Evolutionary conservation across 1,139 yeast species (phyloP), one percentile per base, ranked within the genome.

Genomic region (Pichia sp.): DNA sequence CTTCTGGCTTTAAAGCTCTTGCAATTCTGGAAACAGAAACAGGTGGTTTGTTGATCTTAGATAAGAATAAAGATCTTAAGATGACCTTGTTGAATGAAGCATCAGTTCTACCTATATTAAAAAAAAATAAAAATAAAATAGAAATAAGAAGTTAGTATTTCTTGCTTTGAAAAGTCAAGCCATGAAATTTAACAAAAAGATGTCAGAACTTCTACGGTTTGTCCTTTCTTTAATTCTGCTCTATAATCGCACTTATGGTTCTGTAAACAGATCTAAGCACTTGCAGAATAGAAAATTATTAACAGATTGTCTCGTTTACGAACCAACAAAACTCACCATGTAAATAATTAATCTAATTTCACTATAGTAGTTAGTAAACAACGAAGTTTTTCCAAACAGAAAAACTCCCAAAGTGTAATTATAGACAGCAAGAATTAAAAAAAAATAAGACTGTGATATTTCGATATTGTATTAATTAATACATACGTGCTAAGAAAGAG

Each of bases 41-140:
- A 62, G 99, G 98, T 69, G 98, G 99, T 81, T 96, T 88, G 97
- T 92, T 94, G 75, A 83, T 78, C 90, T 92, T 92, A 63, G 97
- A 90, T 71, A 92, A 82, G 87, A 88, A 92, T 75, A 94, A 84
- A 71, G 92, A 80, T 75, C 77, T 87, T 73, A 94, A 86, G 78
- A 92, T 75, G 66, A 89, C 89, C 84, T 86, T 88, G 97, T 94
- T 92, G 94, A 92, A 92, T 72, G 89, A 82, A 76, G 95, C 88
- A 74, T 89, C 97, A 68, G 97, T 92, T 79, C 98, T 96, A 81
- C 94, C 95, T 57, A 54, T 52, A 53, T 33, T 26, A 51, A 49
- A 37, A 79, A 74, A 62, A 46, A 45, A 29, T 31, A 4, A 6
- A 29, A 4, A 38, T n/a, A 28, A 27, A 39, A 33, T 36, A 28